These are phyloP conservation scores for Penicillium sp. DNA, from an alignment of 2,329 filamentous ascomycete species.

Conservation along the genomic window DNA sequence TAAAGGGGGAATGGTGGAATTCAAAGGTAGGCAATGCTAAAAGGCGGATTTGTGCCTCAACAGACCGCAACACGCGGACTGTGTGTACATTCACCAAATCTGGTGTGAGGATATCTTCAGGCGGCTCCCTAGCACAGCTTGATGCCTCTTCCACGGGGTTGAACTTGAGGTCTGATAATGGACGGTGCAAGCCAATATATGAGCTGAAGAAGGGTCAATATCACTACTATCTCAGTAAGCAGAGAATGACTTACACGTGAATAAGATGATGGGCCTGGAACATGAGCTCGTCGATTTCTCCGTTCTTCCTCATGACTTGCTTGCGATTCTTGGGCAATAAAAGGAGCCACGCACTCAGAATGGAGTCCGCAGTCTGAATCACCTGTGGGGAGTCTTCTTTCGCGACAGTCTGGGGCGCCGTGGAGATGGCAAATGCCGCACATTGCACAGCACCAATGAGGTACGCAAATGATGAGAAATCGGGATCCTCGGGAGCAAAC, in stretches of 20 bases:
- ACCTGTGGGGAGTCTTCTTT: constrained; percentile 29
- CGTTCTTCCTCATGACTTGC: constrained; percentile 32
- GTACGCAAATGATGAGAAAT: constrained; percentile 37
- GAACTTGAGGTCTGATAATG: constrained; percentile 42
- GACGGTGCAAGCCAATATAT: constrained; percentile 40
- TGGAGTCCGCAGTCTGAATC: constrained; percentile 37
- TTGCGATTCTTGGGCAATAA: constrained; percentile 37
- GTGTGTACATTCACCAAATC: constrained; percentile 42
- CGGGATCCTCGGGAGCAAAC: constrained; percentile 20
- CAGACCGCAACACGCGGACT: constrained; percentile 38
- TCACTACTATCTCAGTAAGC: not conserved
- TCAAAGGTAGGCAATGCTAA: constrained; percentile 36
- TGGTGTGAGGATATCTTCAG: constrained; percentile 12
- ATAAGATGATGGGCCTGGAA: constrained; percentile 82
- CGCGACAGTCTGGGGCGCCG: constrained; percentile 15
- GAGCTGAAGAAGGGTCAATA: constrained; percentile 23
- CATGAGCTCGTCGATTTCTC: constrained; percentile 58
- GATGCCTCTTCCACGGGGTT: constrained; percentile 42
- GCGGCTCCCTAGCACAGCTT: constrained; percentile 33
- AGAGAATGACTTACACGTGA: constrained; percentile 32
- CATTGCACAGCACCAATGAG: constrained; percentile 32
- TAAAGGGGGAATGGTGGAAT: constrained; percentile 43
- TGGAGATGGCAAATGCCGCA: constrained; percentile 27
- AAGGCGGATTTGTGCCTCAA: constrained; percentile 42
- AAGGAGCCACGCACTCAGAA: constrained; percentile 42